Evolutionary conservation across 2,329 filamentous ascomycete genomes (phyloP).

Genomic region (Arthroderma sp.): DNA sequence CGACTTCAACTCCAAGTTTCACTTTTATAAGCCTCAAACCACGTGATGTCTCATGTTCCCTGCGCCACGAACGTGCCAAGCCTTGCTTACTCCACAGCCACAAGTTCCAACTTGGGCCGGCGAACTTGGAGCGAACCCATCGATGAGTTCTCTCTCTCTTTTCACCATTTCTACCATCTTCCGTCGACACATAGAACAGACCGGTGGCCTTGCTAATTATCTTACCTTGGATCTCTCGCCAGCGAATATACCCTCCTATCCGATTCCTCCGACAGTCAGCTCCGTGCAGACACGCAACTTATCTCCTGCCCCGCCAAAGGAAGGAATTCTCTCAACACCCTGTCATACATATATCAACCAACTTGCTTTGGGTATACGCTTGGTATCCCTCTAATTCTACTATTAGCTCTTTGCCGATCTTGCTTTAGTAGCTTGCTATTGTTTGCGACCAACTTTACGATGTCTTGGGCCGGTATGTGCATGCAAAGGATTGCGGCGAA

Average conservation of each 20-base stretch:
- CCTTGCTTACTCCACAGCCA: background rate
- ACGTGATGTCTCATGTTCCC: background rate
- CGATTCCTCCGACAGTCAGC: background rate
- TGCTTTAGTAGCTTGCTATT: background rate
- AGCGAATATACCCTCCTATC: background rate
- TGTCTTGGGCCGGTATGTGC: constrained; percentile 17
- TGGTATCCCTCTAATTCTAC: background rate
- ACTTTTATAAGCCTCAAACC: too few relatives aligned
- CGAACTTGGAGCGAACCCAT: background rate
- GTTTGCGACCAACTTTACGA: constrained; percentile 1
- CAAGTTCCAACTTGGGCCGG: background rate
- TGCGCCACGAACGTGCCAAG: background rate
- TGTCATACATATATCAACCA: background rate
- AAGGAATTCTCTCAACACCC: background rate
- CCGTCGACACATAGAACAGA: background rate
- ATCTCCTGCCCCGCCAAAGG: background rate
- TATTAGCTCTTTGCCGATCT: background rate
- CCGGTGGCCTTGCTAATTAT: background rate
- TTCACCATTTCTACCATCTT: background rate
- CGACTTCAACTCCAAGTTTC: background rate
- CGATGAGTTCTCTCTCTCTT: background rate
- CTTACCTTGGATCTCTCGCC: background rate
- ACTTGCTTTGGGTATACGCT: background rate
- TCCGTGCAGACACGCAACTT: background rate
- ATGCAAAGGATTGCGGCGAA: background rate